These are phyloP conservation scores for Mycena filopes DNA, from an alignment of 768 basidiomycete species.

Conservation along the genomic window DNA sequence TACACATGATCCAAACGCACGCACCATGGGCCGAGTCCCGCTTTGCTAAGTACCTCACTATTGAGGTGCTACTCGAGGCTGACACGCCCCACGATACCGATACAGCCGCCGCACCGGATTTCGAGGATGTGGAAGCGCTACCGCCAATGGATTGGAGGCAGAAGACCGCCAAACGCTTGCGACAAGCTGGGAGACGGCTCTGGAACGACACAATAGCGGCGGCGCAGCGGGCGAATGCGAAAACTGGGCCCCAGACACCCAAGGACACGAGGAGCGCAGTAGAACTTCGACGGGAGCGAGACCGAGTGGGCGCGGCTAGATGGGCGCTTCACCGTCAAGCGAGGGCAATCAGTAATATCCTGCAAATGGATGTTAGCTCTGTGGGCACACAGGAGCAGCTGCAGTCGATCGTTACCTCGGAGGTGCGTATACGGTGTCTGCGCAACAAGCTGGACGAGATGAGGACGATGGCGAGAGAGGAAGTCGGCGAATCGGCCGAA, in stretches of 20 bases:
- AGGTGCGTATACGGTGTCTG: slow-evolving; percentile 7
- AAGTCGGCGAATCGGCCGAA: neutral
- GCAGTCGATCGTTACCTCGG: slow-evolving; percentile 3
- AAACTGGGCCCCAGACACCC: neutral
- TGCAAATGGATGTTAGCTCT: neutral
- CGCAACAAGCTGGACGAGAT: slow-evolving; percentile 20
- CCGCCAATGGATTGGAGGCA: neutral
- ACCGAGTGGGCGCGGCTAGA: neutral
- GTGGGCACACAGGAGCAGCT: neutral
- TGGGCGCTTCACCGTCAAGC: slow-evolving; percentile 6
- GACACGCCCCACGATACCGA: neutral
- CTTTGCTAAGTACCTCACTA: slow-evolving; percentile 21
- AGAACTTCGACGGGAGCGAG: neutral
- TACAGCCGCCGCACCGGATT: no score
- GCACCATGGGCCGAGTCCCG: slow-evolving; percentile 15
- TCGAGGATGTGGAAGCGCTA: no score
- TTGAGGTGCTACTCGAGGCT: neutral
- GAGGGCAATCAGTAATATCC: neutral
- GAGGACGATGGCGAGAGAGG: slow-evolving; percentile 21
- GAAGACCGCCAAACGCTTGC: neutral
- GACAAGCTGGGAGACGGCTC: neutral
- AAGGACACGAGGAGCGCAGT: neutral
- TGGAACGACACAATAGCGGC: slow-evolving; percentile 8
- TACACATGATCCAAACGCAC: neutral
- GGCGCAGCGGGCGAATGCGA: neutral